Evolutionary conservation across 2,329 filamentous ascomycete species (phyloP), one percentile per base, ranked within the genome.

Genomic region (Cytospora chrysosperma): DNA sequence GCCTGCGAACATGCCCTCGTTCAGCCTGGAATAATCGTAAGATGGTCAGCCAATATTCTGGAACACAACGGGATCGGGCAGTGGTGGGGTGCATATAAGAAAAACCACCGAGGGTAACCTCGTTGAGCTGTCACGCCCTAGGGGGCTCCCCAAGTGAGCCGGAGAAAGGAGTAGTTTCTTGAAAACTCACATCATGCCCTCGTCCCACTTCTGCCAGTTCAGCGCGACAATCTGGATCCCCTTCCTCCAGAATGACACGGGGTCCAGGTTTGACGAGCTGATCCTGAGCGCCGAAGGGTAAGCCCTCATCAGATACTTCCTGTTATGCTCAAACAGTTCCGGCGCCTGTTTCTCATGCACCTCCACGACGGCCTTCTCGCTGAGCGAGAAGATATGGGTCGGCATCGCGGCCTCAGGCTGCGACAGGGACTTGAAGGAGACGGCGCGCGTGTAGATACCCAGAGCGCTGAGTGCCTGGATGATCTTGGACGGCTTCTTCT

Each of bases 171-270:
- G n/a, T 4, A 8, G 24, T 12, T 12, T n/a, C 15, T 12, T 12
- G 15, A 21, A 7, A 24, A 65, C 64, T 61, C 40, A 65, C 94
- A 97, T 97, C 88, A 96, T 96, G 34, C 92, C 93, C 69, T 92
- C 89, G 71, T 97, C 93, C 75, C 90, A 88, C 66, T 88, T 89
- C 75, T 98, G 93, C 92, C 93, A 98, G 77, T 97, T 97, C 65
- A 98, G 80, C 0, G 93, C 93, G 1, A 96, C 92, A 69, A 97
- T 89, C 75, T 97, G 93, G 3, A 96, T 89, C 17, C 93, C 93
- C 68, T 91, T 88, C 34, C 92, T 85, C 93, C 93, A 97, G 75
- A 93, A 95, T 4, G 89, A 82, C 0, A 87, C 85, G 5, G 94
- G 93, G 69, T 97, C 92, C 15, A 96, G 81, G 72, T 97, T 98